Percentiles rank a stretch among this genome's conserved stretches.
Evolutionary conservation across 192 early-diverging fungal genomes (phyloP).

Genomic region (Coemansia sp.): DNA sequence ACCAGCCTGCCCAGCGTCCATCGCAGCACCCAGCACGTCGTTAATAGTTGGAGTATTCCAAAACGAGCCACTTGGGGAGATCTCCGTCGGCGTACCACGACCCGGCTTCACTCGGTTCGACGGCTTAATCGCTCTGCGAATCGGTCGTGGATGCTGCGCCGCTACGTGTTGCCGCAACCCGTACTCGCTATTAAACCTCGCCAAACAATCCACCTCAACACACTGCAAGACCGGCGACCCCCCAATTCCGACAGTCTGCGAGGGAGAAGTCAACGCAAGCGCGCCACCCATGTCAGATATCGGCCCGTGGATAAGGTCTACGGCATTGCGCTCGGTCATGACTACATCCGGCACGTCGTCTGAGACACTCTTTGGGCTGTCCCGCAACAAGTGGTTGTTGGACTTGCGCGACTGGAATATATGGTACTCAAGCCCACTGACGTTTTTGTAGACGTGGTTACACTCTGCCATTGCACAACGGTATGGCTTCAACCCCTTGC

Average conservation of each 20-base stretch:
- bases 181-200: slow-evolving; percentile 23
- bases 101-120: slow-evolving; percentile 22
- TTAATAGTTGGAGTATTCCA: slow-evolving; percentile 30
- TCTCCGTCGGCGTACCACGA: slow-evolving; percentile 21
- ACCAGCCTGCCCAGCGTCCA: not conserved
- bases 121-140: slow-evolving; percentile 47
- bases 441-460: slow-evolving; percentile 76
- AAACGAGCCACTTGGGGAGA: not conserved
- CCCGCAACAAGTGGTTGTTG: slow-evolving; percentile 35
- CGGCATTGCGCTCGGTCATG: not conserved
- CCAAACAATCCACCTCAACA: slow-evolving; percentile 45
- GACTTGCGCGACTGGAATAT: slow-evolving; percentile 63
- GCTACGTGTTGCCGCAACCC: slow-evolving; percentile 42
- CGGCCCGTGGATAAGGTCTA: not conserved
- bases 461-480: slow-evolving; percentile 70
- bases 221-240: slow-evolving; percentile 26
- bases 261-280: not conserved
- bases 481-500: slow-evolving; percentile 57
- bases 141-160: slow-evolving; percentile 40
- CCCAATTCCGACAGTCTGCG: not conserved
- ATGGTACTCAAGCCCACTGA: slow-evolving; percentile 84
- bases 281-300: not conserved
- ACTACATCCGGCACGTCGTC: not conserved
- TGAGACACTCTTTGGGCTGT: not conserved
- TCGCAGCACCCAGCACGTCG: slow-evolving; percentile 22